Conservation (phyloP, 2,329 filamentous ascomycete species). For the Botrytis galanthina region DNA sequence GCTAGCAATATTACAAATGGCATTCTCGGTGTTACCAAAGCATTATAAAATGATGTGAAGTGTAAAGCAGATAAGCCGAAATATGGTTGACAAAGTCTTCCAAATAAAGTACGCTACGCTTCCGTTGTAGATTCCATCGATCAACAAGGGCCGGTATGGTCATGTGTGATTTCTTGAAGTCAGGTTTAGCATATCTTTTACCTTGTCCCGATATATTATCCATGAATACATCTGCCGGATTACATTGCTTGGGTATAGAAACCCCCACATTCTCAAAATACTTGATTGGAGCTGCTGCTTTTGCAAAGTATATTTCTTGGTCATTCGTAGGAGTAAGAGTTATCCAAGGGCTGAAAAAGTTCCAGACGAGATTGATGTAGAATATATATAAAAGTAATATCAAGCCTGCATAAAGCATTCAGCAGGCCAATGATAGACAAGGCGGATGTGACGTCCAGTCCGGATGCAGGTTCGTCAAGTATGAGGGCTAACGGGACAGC, state of each 20-base stretch:
- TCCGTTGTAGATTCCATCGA: background rate
- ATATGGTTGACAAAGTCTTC: too few relatives aligned
- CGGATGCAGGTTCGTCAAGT: constrained; percentile 5
- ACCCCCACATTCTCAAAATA: background rate
- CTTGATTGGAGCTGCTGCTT: background rate
- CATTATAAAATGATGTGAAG: too few relatives aligned
- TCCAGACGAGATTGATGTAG: background rate
- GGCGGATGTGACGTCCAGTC: background rate
- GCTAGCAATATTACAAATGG: background rate
- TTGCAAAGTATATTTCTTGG: background rate
- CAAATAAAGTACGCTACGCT: too few relatives aligned
- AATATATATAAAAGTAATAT: background rate
- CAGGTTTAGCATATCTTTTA: background rate
- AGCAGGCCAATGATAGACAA: background rate
- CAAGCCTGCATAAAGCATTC: constrained; percentile 5
- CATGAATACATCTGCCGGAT: background rate
- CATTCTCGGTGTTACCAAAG: too few relatives aligned
- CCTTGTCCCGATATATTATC: background rate
- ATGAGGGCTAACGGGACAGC: background rate
- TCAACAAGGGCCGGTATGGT: background rate
- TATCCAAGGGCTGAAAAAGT: background rate
- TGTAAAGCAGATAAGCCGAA: too few relatives aligned
- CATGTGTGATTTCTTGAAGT: background rate
- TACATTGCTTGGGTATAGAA: background rate
- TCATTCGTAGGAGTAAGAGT: background rate